Base-by-base conservation (phyloP, 495 filamentous ascomycete species). In the Aspergillus campestris region DNA sequence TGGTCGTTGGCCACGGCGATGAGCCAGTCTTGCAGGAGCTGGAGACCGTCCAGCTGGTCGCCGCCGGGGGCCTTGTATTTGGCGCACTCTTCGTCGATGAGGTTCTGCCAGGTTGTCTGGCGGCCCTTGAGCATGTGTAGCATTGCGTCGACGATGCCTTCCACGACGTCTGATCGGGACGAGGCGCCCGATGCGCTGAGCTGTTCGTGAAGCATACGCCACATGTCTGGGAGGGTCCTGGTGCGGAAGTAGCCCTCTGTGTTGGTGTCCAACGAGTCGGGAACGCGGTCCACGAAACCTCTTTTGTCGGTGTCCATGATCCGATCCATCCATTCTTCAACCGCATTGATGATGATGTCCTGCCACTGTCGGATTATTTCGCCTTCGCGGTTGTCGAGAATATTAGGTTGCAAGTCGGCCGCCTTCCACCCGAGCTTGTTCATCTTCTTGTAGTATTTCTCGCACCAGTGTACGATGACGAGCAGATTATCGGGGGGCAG, bases 1-100 rank as follows among this genome's bases (percentile, higher is more conserved):
- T 99, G 92, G 64, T 99, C 92, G 65, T 97, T 99, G 48, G 92
- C 92, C 40, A 94, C 85, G n/a, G 91, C 89, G 15, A 97, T 78
- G 35, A 97, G 79, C 86, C 89, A 97, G 63, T 95, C 89, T 66
- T 95, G 88, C 30, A 95, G 64, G 7, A 80, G 62, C 56, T 87
- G 83, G 40, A 94, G 75, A 5, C 86, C 86, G 48, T 97, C 94
- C 13, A 72, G 63, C 41, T 86, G 82, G 8, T 81, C 72, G 7
- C 67, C 63, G 35, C 67, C 71, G 24, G 77, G 74, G 7, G 62
- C 60, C 49, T 79, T 76, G 59, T 87, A 88, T 52, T 78, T 86
- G 31, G 71, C 68, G 13, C 81, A 79, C 61, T 99, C 92, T n/a
- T 88, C 84, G 38, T 95, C 86, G 37, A 94, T 77, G 61, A 96